Conservation (phyloP, 805 yeast species). For the Nadsonia fulvescens region DNA sequence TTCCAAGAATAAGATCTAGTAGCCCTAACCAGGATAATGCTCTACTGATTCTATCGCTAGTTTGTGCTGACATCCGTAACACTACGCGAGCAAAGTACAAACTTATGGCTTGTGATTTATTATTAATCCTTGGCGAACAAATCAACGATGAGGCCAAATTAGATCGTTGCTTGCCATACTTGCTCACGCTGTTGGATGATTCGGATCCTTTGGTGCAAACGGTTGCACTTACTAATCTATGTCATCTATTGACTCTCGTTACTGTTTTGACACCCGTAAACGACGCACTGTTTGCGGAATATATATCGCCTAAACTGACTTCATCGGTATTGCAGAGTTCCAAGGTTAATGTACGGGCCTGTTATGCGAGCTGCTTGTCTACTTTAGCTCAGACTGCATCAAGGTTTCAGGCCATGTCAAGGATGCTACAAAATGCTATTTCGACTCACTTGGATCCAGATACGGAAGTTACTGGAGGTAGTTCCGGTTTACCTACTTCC, state of each 20-base stretch:
- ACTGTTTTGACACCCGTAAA: conserved; percentile 56
- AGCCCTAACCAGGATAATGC: conserved; percentile 27
- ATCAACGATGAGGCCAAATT: conserved; percentile 69
- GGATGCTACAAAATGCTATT: neutral
- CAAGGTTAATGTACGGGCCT: conserved; percentile 34
- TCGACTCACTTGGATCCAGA: conserved; percentile 25
- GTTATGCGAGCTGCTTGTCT: conserved; percentile 60
- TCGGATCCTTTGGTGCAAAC: conserved; percentile 45
- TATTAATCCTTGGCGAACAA: conserved; percentile 58
- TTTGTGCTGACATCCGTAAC: conserved; percentile 43
- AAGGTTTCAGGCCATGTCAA: conserved; percentile 38
- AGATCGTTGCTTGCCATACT: conserved; percentile 70
- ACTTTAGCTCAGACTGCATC: conserved; percentile 47
- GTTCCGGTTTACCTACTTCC: conserved; percentile 19
- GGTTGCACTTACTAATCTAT: conserved; percentile 42
- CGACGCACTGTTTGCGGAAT: conserved; percentile 62
- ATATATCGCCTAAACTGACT: conserved; percentile 52
- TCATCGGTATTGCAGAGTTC: conserved; percentile 24
- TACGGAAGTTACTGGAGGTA: conserved; percentile 26
- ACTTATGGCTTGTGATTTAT: conserved; percentile 54
- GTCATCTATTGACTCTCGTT: conserved; percentile 50
- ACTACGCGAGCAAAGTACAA: conserved; percentile 42
- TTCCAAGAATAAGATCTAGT: conserved; percentile 7
- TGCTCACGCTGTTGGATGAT: conserved; percentile 58
- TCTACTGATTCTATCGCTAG: conserved; percentile 36